Evolutionary conservation across 768 basidiomycete species (phyloP).

Genomic region (Stropharia rugosoannulata): DNA sequence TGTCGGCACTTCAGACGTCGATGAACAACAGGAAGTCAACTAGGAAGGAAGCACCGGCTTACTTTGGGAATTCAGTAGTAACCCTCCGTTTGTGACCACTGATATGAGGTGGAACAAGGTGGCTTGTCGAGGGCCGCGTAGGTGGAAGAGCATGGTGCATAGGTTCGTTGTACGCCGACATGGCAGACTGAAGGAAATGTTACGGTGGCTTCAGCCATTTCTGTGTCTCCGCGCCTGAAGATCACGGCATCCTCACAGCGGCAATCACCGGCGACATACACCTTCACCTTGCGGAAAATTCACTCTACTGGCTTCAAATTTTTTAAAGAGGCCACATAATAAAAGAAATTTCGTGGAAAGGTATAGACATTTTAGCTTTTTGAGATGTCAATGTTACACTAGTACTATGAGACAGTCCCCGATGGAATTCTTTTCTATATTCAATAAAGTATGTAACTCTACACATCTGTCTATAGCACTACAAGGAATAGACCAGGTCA

Average conservation of each 20-base stretch:
- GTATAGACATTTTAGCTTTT: no score
- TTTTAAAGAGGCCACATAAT: not conserved
- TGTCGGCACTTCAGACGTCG: conserved; percentile 25
- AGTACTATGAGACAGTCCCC: no score
- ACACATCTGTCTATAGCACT: no score
- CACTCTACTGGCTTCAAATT: not conserved
- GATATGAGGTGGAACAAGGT: conserved; percentile 19
- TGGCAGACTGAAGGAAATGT: conserved; percentile 1
- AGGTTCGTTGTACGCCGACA: conserved; percentile 21
- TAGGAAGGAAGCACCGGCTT: conserved; percentile 18
- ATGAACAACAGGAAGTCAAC: conserved; percentile 16
- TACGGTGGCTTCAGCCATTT: not conserved
- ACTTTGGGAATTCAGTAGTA: conserved; percentile 26
- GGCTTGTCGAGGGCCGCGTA: conserved; percentile 21
- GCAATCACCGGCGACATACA: conserved; percentile 15
- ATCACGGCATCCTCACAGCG: conserved; percentile 9
- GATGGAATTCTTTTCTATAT: no score
- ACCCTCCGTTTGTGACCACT: conserved; percentile 29
- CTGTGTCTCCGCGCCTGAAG: not conserved
- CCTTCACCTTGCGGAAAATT: not conserved
- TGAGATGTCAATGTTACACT: no score
- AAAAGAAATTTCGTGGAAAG: no score
- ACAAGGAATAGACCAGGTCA: no score
- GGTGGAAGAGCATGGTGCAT: conserved; percentile 16
- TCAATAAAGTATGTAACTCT: no score